A percentile compares a stretch with the other conserved stretches of the same genome.
phyloP scores from a whole-genome alignment of 2,329 filamentous ascomycete genomes.

The Cytospora mali region DNA sequence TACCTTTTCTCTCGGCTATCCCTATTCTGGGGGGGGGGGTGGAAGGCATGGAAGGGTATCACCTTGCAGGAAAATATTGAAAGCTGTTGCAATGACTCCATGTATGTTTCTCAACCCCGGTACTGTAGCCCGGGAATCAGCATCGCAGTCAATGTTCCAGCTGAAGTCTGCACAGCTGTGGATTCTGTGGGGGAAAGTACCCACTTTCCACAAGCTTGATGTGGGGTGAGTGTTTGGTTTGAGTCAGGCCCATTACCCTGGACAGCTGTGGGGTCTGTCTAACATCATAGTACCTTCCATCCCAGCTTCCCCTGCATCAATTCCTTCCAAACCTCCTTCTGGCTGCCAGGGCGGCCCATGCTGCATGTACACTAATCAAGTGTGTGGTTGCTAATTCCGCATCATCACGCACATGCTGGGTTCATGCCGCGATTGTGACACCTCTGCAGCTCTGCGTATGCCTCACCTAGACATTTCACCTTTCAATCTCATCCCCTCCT shows the following conservation, averaged over 20 bases:
- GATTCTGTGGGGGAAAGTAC: not conserved
- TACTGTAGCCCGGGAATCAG: conserved; percentile 18
- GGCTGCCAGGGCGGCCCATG: no score
- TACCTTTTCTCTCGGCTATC: no score
- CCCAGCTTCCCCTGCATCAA: no score
- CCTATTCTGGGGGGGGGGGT: not conserved
- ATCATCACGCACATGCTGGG: conserved; percentile 7
- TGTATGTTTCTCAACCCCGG: no score
- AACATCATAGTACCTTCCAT: no score
- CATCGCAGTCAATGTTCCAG: not conserved
- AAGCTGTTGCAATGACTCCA: no score
- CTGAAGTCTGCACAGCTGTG: not conserved
- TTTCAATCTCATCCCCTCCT: not conserved
- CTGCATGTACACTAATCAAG: no score
- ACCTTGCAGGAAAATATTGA: no score
- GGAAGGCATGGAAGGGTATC: no score
- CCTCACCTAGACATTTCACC: not conserved
- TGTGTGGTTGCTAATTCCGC: conserved; percentile 1
- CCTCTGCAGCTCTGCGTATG: not conserved
- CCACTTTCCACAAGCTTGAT: not conserved
- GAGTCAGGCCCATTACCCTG: not conserved
- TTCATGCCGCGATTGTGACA: conserved; percentile 7
- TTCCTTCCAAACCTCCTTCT: conserved; percentile 13
- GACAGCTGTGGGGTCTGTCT: not conserved
- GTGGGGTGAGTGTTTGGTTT: not conserved